phyloP scores from a whole-genome alignment of 352 stramenopile species.

The Pythium scleroteichum region DNA sequence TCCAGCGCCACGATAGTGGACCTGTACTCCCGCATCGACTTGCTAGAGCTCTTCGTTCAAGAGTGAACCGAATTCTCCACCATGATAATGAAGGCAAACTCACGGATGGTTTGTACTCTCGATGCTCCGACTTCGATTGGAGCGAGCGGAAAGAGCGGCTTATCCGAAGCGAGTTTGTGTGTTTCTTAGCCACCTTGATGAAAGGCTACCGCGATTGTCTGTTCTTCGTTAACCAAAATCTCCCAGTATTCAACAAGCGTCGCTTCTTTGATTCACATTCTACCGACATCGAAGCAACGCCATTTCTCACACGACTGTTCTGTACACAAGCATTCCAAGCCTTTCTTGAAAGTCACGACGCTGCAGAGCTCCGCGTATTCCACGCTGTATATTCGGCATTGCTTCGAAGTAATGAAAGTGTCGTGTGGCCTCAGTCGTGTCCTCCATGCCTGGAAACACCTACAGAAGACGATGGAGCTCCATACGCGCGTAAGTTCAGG shows the following conservation, averaged over 20 bases:
- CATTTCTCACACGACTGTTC: conserved; percentile 70
- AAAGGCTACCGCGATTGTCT: conserved; percentile 84
- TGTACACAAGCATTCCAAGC: conserved; percentile 77
- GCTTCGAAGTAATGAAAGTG: conserved; percentile 45
- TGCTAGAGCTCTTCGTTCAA: conserved; percentile 42
- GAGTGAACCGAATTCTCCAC: conserved; percentile 58
- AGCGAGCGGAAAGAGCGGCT: conserved; percentile 52
- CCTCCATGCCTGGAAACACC: conserved; percentile 42
- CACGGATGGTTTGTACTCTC: background rate
- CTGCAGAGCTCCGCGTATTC: conserved; percentile 69
- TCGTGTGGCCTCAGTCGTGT: conserved; percentile 21
- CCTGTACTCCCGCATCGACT: conserved; percentile 61
- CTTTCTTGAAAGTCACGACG: conserved; percentile 81
- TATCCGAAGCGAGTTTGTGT: conserved; percentile 75
- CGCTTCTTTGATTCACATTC: conserved; percentile 69
- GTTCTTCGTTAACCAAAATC: conserved; percentile 85
- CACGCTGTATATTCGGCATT: conserved; percentile 74
- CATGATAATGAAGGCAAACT: conserved; percentile 31
- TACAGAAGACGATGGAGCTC: conserved; percentile 12
- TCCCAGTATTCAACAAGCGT: conserved; percentile 88
- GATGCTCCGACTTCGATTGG: conserved; percentile 21
- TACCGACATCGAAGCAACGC: conserved; percentile 57
- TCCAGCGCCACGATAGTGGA: conserved; percentile 57
- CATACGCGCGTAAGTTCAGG: no score
- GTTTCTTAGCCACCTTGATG: conserved; percentile 64